Conservation (phyloP, 2,329 filamentous ascomycete species). For the Xylaria polymorpha region DNA sequence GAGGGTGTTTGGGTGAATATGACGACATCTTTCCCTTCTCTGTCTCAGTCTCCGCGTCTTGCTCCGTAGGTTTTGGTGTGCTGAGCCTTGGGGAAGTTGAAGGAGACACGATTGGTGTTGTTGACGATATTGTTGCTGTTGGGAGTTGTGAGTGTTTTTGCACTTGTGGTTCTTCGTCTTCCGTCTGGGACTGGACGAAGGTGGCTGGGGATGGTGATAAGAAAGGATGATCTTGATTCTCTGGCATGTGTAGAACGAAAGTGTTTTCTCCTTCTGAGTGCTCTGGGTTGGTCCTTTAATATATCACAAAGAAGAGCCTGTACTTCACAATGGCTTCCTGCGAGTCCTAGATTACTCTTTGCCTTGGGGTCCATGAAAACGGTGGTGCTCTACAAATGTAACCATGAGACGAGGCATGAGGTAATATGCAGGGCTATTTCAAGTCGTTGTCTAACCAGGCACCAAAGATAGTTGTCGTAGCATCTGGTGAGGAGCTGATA, state of each 20-base stretch:
- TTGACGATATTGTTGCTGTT: constrained; percentile 15
- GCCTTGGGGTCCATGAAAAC: constrained; percentile 28
- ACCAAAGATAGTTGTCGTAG: constrained; percentile 30
- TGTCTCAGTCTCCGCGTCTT: constrained; percentile 32
- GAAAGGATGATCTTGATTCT: constrained; percentile 28
- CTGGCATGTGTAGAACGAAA: constrained; percentile 25
- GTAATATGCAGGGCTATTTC: constrained; percentile 27
- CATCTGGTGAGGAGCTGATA: constrained; percentile 34
- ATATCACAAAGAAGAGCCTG: constrained; percentile 17
- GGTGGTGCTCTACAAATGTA: constrained; percentile 36
- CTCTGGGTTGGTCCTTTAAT: constrained; percentile 22
- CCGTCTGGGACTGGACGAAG: neutral
- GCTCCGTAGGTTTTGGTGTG: neutral
- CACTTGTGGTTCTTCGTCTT: constrained; percentile 11
- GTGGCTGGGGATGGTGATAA: constrained; percentile 12
- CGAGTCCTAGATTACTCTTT: constrained; percentile 36
- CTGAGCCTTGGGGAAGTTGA: constrained; percentile 35
- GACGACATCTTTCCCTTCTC: constrained; percentile 42
- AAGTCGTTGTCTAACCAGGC: constrained; percentile 26
- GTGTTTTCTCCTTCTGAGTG: constrained; percentile 2
- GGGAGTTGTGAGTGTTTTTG: constrained; percentile 3
- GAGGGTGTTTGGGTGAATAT: constrained; percentile 54
- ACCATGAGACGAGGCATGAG: constrained; percentile 32
- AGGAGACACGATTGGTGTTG: constrained; percentile 35
- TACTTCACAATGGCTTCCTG: constrained; percentile 21